Evolutionary conservation across 208 protist species (phyloP).

Genomic region (Wallacemonas sp.): DNA sequence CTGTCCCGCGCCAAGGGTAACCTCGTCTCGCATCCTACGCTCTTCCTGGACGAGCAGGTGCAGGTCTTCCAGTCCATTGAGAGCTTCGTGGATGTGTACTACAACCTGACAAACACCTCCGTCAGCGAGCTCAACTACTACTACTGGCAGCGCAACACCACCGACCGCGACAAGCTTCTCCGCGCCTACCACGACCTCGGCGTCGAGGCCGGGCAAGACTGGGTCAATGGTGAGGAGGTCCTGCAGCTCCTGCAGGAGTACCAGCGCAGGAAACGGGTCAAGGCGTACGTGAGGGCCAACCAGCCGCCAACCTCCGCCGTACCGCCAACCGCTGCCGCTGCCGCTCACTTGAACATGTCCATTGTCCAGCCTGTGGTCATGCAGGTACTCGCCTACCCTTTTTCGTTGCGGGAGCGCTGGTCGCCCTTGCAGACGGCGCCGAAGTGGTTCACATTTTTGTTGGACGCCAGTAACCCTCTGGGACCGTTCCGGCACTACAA

Average conservation of each 20-base stretch:
- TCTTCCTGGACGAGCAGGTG: conserved; percentile 36
- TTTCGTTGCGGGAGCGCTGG: conserved; percentile 27
- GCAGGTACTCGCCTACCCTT: conserved; percentile 31
- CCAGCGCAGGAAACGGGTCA: conserved; percentile 12
- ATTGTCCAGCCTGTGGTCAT: conserved; percentile 30
- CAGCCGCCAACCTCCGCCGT: background rate
- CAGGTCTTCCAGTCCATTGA: conserved; percentile 41
- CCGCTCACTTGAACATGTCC: background rate
- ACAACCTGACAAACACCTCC: conserved; percentile 44
- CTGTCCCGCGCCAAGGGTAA: conserved; percentile 51
- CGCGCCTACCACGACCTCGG: background rate
- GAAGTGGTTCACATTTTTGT: conserved; percentile 17
- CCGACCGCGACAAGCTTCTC: conserved; percentile 9
- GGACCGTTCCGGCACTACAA: conserved; percentile 35
- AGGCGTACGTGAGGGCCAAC: conserved; percentile 7
- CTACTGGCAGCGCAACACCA: conserved; percentile 22
- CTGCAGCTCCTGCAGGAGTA: conserved; percentile 16
- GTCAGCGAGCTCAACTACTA: conserved; percentile 51
- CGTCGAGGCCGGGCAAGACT: background rate
- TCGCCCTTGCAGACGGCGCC: conserved; percentile 15
- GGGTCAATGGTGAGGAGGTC: conserved; percentile 8
- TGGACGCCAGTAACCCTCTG: conserved; percentile 30
- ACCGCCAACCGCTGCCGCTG: background rate
- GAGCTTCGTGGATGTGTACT: conserved; percentile 53
- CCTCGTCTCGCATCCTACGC: conserved; percentile 48